Base-by-base conservation (phyloP, 371 early-diverging fungal species). In the Globomyces sp. region DNA sequence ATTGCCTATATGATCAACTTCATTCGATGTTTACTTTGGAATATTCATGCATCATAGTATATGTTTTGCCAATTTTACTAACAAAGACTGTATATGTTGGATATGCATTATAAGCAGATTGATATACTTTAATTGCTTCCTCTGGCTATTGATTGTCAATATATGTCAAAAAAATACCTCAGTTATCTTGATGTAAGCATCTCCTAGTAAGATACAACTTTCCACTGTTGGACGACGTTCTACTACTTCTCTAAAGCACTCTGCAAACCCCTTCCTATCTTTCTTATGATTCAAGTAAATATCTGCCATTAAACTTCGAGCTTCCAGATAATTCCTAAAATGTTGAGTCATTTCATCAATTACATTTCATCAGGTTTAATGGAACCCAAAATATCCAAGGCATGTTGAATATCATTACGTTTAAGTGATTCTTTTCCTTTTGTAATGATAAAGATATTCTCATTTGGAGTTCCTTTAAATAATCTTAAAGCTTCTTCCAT, bases 101-200 rank as follows among this genome's bases (percentile, higher is more conserved):
- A 51, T 70, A 75, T 4, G 66, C 39, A 37, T 77, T 74, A 40
- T 79, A 57, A 2, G 80, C 82, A 10, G 67, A 66, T 64, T 82
- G 73, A 55, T 82, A 82, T 4, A 80, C 71, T 11, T 70, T 69
- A 43, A 82, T 76, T 2, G 82, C 82, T 53, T 78, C 72, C 45
- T 82, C 74, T 5, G 78, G 79, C 75, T 74, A 41, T 36, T 2
- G n/a, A 65, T 6, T 47, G 48, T 10, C 4, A 69, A 24, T 58
- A 58, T 45, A 69, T n/a, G 41, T 13, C 11, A 4, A n/a, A 71
- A 43, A 0, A 43, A 2, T 64, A 75, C 76, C 68, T 81, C 79
- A 44, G 77, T 73, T 47, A 81, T 73, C 64, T 74, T 79, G 75
- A 81, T 74, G 55, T 75, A 81, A 4, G 82, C 79, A 49, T 81